Percentiles rank a stretch among this genome's conserved stretches.
Conservation (phyloP, 306 rosid genomes). For the Ormosia semicastrata region DNA sequence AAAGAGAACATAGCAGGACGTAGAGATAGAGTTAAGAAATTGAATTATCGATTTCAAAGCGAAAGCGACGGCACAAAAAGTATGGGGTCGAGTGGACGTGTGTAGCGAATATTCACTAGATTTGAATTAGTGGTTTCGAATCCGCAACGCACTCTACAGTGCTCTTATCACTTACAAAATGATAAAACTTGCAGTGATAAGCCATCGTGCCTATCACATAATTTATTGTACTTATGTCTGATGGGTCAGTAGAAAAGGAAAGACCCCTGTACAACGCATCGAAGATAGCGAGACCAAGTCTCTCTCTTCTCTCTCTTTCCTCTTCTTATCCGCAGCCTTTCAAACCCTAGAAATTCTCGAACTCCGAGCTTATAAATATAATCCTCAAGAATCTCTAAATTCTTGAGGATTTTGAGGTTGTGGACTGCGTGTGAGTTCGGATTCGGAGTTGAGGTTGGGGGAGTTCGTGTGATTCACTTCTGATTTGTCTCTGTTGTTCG, state of each 20-base stretch:
- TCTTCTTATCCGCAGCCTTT: constrained; percentile 49
- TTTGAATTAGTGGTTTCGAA: constrained; percentile 64
- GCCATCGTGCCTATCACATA: accelerated
- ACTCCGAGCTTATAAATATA: constrained; percentile 28
- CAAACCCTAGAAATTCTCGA: constrained; percentile 72
- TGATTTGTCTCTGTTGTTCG: constrained; percentile 20
- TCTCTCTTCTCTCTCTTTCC: constrained; percentile 29
- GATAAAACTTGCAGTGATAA: background rate
- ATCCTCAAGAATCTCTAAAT: constrained; percentile 7
- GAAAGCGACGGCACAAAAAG: constrained; percentile 61
- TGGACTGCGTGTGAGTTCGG: constrained; percentile 24
- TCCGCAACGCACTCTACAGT: constrained; percentile 42
- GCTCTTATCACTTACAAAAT: constrained; percentile 27
- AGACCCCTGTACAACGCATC: constrained; percentile 68
- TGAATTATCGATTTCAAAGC: background rate
- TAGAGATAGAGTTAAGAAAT: background rate
- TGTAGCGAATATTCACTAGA: constrained; percentile 64
- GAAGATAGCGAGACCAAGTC: constrained; percentile 76
- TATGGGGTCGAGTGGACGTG: constrained; percentile 60
- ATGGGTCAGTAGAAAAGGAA: constrained; percentile 61
- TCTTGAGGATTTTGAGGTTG: constrained; percentile 35
- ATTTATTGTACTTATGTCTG: background rate
- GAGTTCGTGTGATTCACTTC: background rate
- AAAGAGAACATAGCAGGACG: background rate
- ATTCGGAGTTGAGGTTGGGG: constrained; percentile 14